A percentile compares a stretch with the other conserved stretches of the same genome.
phyloP scores from a whole-genome alignment of 164 flowering plant genomes.

The Magnolia kwangsiensis region DNA sequence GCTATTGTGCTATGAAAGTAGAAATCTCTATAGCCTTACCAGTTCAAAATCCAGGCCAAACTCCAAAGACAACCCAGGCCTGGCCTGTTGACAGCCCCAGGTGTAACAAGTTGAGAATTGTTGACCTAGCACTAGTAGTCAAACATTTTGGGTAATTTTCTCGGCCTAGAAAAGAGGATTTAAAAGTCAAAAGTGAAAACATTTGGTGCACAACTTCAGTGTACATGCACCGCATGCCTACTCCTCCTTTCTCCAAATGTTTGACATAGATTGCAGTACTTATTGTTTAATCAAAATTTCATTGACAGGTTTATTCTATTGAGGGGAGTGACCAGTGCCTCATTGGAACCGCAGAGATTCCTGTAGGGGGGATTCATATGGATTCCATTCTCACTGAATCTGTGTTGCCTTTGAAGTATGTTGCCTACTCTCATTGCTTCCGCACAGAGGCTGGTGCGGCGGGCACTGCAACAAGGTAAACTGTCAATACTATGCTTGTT shows the following conservation, averaged over 20 bases:
- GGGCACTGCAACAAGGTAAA: constrained; percentile 76
- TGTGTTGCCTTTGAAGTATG: constrained; percentile 79
- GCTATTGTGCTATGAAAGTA: no score
- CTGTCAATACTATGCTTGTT: not conserved
- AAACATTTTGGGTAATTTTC: not conserved
- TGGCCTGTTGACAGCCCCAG: no score
- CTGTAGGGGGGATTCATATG: constrained; percentile 98
- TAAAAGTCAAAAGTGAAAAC: not conserved
- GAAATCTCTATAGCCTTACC: no score
- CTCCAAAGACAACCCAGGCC: no score
- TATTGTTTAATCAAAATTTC: not conserved
- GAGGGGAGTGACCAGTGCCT: constrained; percentile 92
- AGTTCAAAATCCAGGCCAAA: no score
- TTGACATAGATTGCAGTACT: not conserved
- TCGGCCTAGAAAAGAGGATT: not conserved
- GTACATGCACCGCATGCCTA: not conserved
- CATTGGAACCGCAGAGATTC: constrained; percentile 97
- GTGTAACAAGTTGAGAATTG: not conserved
- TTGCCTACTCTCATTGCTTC: constrained; percentile 86
- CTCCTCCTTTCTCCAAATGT: not conserved
- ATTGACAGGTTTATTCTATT: constrained; percentile 76
- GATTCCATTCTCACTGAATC: constrained; percentile 81
- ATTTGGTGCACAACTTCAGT: not conserved
- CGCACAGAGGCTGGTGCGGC: constrained; percentile 97
- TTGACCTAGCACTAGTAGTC: not conserved